Evolutionary conservation across 2,329 filamentous ascomycete species (phyloP).

Genomic region (Cladosporium velox): DNA sequence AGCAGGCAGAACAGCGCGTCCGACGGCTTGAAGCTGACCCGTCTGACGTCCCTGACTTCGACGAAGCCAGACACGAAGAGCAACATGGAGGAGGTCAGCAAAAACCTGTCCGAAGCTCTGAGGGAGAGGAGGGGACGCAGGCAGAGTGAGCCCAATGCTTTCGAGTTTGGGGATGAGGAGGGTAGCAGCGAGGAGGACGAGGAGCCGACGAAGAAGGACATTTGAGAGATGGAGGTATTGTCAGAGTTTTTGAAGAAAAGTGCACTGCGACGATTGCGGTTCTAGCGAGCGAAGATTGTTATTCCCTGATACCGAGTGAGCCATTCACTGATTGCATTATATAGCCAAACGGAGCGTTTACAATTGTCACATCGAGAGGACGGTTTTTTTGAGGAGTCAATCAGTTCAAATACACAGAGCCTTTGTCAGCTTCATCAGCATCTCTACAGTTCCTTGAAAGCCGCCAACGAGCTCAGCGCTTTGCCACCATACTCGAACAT

Average conservation of each 20-base stretch:
- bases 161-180: conserved; percentile 28
- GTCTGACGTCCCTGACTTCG: conserved; percentile 46
- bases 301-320: background rate
- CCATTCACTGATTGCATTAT: background rate
- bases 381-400: background rate
- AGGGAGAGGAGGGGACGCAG: conserved; percentile 67
- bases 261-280: background rate
- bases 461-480: conserved; percentile 25
- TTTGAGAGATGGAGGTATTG: background rate
- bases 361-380: background rate
- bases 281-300: background rate
- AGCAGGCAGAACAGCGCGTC: conserved; percentile 60
- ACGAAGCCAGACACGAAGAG: conserved; percentile 55
- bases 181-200: conserved; percentile 27
- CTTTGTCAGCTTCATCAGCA: too few relatives aligned
- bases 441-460: conserved; percentile 23
- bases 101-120: conserved; percentile 85
- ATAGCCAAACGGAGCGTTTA: background rate
- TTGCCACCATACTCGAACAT: conserved; percentile 37
- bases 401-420: background rate
- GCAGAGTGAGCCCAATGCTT: conserved; percentile 44
- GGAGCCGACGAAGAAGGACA: conserved; percentile 18
- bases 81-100: conserved; percentile 76
- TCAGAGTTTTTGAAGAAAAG: background rate
- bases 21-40: conserved; percentile 25